Evolutionary conservation across 306 rosid species (phyloP).

Genomic region (Lathyrus oleraceus): DNA sequence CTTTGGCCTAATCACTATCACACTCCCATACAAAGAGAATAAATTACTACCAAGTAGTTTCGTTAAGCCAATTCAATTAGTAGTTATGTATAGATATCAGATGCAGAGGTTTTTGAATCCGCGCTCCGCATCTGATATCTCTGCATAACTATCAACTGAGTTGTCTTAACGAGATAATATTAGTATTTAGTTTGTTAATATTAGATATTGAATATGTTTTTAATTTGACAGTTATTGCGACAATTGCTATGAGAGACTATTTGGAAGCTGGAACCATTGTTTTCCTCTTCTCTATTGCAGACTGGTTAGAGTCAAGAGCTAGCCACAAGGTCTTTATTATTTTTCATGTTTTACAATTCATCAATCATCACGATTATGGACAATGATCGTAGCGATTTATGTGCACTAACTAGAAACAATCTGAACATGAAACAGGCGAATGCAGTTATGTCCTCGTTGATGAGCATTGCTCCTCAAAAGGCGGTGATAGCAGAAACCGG

Average conservation of each 20-base stretch:
- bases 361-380: neutral
- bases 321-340: constrained; percentile 64
- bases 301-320: constrained; percentile 91
- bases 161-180: too few relatives aligned
- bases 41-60: too few relatives aligned
- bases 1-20: neutral
- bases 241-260: constrained; percentile 70
- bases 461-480: constrained; percentile 79
- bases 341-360: neutral
- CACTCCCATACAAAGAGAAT: neutral
- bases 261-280: constrained; percentile 91
- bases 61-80: too few relatives aligned
- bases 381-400: neutral
- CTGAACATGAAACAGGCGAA: constrained; percentile 57
- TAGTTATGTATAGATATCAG: too few relatives aligned
- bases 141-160: too few relatives aligned
- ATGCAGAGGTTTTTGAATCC: too few relatives aligned
- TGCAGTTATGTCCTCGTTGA: constrained; percentile 78
- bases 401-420: neutral
- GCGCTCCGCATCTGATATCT: too few relatives aligned
- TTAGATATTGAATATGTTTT: neutral
- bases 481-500: constrained; percentile 89
- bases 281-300: constrained; percentile 84
- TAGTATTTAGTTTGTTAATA: too few relatives aligned
- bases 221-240: constrained; percentile 64